Conservation (phyloP, 371 early-diverging fungal species). For the Mortierella sp. region DNA sequence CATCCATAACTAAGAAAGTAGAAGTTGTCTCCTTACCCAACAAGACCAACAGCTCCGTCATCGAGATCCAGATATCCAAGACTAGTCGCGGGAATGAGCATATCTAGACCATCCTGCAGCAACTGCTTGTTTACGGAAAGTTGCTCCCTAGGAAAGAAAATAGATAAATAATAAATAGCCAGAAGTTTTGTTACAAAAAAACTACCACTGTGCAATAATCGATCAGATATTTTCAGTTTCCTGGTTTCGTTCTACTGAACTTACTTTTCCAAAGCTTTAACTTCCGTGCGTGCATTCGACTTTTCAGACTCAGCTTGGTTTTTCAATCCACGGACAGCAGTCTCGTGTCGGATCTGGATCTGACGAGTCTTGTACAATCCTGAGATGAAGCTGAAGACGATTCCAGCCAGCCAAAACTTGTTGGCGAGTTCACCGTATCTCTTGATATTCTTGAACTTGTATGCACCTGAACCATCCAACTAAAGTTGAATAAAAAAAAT, state of each 20-base stretch:
- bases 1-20: too few species aligned
- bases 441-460: constrained; percentile 62
- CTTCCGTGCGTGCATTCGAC: constrained; percentile 26
- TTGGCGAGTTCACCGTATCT: constrained; percentile 59
- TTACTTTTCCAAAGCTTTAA: constrained; percentile 28
- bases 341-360: constrained; percentile 42
- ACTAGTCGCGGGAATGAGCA: constrained; percentile 67
- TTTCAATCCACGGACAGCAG: constrained; percentile 34
- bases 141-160: constrained; percentile 58
- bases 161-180: neutral
- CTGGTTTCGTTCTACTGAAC: too few species aligned
- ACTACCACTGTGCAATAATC: neutral
- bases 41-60: constrained; percentile 75
- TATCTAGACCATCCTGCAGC: constrained; percentile 70
- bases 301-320: constrained; percentile 33
- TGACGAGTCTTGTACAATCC: constrained; percentile 69
- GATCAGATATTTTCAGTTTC: neutral
- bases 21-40: constrained; percentile 64
- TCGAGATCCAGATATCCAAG: constrained; percentile 64
- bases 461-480: constrained; percentile 62
- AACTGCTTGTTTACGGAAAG: constrained; percentile 59
- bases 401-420: constrained; percentile 72
- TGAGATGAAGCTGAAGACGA: constrained; percentile 63
- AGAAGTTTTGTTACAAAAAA: neutral
- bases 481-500: constrained; percentile 23